Percentiles rank a stretch among this genome's conserved stretches.
These are phyloP conservation scores for Nitzschia inconspicua DNA, from an alignment of 108 stramenopile species.

Conservation along the genomic window DNA sequence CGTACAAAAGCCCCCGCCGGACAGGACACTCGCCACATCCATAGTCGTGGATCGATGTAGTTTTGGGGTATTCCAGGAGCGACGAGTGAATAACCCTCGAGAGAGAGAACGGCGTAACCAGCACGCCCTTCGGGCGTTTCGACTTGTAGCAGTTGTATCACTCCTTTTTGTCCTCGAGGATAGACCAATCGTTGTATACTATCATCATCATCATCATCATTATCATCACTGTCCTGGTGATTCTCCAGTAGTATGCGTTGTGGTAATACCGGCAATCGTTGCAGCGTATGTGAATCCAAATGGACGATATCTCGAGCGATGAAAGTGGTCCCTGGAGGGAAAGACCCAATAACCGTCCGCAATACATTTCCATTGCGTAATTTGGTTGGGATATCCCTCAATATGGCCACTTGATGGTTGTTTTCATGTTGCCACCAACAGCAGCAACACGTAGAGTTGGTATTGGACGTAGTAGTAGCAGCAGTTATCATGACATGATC, in stretches of 20 bases:
- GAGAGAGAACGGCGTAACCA: conserved; percentile 45
- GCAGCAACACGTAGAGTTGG: background rate
- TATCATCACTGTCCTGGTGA: no score
- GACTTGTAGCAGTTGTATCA: conserved; percentile 36
- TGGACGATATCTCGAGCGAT: conserved; percentile 35
- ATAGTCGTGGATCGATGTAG: no score
- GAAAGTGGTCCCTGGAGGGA: conserved; percentile 56
- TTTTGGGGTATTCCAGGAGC: conserved; percentile 47
- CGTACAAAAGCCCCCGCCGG: conserved; percentile 77
- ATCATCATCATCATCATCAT: no score
- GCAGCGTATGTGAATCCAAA: conserved; percentile 38
- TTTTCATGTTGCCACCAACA: conserved; percentile 43
- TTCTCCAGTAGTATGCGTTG: no score
- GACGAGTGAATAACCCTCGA: conserved; percentile 56
- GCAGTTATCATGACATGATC: background rate
- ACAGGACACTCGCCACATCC: conserved; percentile 70
- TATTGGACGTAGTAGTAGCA: background rate
- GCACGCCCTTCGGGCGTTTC: conserved; percentile 20
- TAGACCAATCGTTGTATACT: no score
- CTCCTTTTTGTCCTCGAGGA: conserved; percentile 12
- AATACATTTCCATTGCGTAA: conserved; percentile 2
- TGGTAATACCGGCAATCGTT: no score
- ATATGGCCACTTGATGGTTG: conserved; percentile 37
- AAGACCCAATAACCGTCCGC: conserved; percentile 17
- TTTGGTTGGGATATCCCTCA: conserved; percentile 33